Percentiles rank a stretch among this genome's conserved stretches.
phyloP scores from a whole-genome alignment of 78 protist genomes.

The Speleostelium caveatum region DNA sequence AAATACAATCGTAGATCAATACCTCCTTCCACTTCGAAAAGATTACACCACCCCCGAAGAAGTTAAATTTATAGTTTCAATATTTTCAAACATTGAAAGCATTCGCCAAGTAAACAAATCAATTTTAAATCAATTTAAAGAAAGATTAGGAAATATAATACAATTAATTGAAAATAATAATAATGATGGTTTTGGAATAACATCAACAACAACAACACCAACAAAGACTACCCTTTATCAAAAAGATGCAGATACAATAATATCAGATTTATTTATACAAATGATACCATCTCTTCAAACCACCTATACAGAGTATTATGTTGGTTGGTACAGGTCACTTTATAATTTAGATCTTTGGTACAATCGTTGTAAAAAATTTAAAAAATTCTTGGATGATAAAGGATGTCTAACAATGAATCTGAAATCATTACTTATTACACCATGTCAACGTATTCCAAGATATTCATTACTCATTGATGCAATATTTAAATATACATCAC shows the following conservation, averaged over 20 bases:
- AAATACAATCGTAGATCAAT: slow-evolving; percentile 44
- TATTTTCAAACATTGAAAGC: slow-evolving; percentile 58
- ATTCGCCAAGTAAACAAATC: slow-evolving; percentile 23
- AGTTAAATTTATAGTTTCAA: slow-evolving; percentile 55
- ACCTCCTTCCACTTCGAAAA: slow-evolving; percentile 43
- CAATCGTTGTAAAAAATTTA: slow-evolving; percentile 32
- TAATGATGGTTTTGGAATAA: too few species aligned
- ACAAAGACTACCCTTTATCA: too few species aligned
- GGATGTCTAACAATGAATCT: not conserved
- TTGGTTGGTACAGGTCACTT: slow-evolving; percentile 57
- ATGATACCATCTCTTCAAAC: slow-evolving; percentile 12
- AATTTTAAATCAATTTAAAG: not conserved
- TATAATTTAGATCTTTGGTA: slow-evolving; percentile 39
- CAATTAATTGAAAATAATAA: too few species aligned
- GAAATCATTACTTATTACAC: slow-evolving; percentile 62
- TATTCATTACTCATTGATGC: slow-evolving; percentile 57
- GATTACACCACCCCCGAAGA: slow-evolving; percentile 61
- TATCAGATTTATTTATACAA: slow-evolving; percentile 32
- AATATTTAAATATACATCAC: slow-evolving; percentile 8
- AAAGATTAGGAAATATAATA: slow-evolving; percentile 9
- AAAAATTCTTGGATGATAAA: slow-evolving; percentile 52
- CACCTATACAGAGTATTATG: slow-evolving; percentile 58
- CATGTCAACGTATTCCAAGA: slow-evolving; percentile 72
- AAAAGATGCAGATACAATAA: not conserved
- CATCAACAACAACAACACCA: too few species aligned